A percentile compares a stretch with the other conserved stretches of the same genome.
Evolutionary conservation across 148 eudicot genomes (phyloP).

Genomic region (Persicaria tinctoria): DNA sequence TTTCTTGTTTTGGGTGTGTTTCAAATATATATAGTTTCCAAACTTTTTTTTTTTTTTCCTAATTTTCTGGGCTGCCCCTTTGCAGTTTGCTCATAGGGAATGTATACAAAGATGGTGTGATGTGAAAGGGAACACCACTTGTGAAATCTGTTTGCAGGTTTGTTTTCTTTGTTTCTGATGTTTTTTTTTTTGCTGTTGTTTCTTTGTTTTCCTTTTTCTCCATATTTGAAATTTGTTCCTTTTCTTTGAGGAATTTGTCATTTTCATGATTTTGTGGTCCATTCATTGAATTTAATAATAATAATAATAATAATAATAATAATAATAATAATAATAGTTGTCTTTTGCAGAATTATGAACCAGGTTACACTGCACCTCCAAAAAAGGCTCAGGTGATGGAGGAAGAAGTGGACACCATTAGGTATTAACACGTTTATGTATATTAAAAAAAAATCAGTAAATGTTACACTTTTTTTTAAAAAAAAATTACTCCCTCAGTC

Average conservation of each 20-base stretch:
- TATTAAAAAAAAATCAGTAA: not conserved
- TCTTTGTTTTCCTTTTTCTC: not conserved
- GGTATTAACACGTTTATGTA: conserved; percentile 24
- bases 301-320: not conserved
- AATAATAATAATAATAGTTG: not conserved
- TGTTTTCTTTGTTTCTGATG: not conserved
- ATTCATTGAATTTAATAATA: not conserved
- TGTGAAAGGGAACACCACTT: conserved; percentile 76
- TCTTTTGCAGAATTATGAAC: conserved; percentile 63
- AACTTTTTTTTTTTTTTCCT: not conserved
- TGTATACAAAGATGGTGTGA: conserved; percentile 96
- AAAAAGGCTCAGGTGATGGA: conserved; percentile 33
- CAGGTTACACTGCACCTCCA: conserved; percentile 58
- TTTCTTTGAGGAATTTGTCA: not conserved
- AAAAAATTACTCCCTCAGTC: no score
- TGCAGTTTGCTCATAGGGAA: conserved; percentile 91
- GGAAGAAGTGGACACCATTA: conserved; percentile 34
- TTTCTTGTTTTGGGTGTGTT: not conserved
- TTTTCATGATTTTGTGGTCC: not conserved
- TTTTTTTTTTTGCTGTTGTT: conserved; percentile 10
- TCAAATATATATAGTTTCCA: no score
- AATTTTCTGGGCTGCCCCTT: not conserved
- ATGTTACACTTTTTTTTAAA: not conserved
- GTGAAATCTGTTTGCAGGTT: conserved; percentile 94
- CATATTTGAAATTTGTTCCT: not conserved